phyloP scores from a whole-genome alignment of 805 yeast species.

The Candida sphagnicola region DNA sequence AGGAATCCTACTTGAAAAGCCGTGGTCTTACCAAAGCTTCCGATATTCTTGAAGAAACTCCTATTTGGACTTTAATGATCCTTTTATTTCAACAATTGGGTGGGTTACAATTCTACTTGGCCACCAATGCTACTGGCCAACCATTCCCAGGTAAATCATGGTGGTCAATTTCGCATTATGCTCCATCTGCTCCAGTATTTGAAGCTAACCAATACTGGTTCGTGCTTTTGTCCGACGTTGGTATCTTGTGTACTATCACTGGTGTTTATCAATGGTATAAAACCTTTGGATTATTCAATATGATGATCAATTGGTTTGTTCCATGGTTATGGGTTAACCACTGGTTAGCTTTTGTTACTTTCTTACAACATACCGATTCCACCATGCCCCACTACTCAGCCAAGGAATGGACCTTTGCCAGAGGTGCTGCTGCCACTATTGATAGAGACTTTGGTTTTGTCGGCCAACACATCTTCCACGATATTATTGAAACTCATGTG shows the following conservation, averaged over 20 bases:
- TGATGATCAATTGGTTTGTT: slow-evolving; percentile 52
- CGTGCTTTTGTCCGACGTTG: slow-evolving; percentile 52
- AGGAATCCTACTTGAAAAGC: slow-evolving; percentile 38
- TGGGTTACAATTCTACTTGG: slow-evolving; percentile 49
- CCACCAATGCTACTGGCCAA: slow-evolving; percentile 58
- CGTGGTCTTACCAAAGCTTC: slow-evolving; percentile 30
- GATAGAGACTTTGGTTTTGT: slow-evolving; percentile 59
- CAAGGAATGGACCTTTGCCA: slow-evolving; percentile 57
- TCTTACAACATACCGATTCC: slow-evolving; percentile 60
- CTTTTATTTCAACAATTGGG: slow-evolving; percentile 53
- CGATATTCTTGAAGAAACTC: slow-evolving; percentile 54
- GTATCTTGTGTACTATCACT: slow-evolving; percentile 42
- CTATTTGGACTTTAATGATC: slow-evolving; percentile 41
- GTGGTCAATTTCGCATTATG: slow-evolving; percentile 47
- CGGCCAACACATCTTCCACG: slow-evolving; percentile 55
- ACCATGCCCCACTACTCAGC: slow-evolving; percentile 56
- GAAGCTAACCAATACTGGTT: slow-evolving; percentile 54
- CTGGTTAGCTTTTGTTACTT: slow-evolving; percentile 63
- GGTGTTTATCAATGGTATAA: slow-evolving; percentile 51
- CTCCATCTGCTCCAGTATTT: slow-evolving; percentile 53
- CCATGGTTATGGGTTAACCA: slow-evolving; percentile 61
- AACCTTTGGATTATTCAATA: slow-evolving; percentile 45
- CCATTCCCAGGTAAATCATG: slow-evolving; percentile 34
- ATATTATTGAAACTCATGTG: slow-evolving; percentile 56
- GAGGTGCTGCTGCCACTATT: slow-evolving; percentile 65